Percentiles rank a stretch among this genome's conserved stretches.
These are phyloP conservation scores for Picea sitchensis DNA, from an alignment of 75 land plant genomes.

Conservation along the genomic window DNA sequence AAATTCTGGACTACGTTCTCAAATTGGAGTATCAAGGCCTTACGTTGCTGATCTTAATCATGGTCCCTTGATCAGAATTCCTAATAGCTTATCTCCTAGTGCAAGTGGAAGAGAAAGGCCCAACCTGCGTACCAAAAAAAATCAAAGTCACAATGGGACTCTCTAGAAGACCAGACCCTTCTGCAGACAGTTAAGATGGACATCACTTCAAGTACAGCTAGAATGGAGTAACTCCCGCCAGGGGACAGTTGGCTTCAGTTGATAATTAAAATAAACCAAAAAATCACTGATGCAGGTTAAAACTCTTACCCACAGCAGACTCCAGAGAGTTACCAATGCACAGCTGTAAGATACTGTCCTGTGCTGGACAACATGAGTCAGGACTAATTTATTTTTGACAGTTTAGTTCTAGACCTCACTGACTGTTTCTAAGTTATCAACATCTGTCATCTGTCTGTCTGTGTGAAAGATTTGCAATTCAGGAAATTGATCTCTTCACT, in stretches of 20 bases:
- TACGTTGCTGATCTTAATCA: background rate
- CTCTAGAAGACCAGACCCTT: background rate
- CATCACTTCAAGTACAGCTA: background rate
- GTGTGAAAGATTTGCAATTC: background rate
- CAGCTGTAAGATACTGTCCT: background rate
- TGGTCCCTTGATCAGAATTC: background rate
- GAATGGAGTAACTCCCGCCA: background rate
- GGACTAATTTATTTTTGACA: background rate
- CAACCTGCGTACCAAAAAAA: background rate
- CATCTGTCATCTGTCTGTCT: background rate
- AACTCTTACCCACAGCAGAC: background rate
- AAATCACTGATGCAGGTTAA: background rate
- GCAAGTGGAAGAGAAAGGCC: constrained; percentile 2
- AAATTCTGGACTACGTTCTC: background rate
- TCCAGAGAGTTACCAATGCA: background rate
- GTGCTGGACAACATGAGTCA: background rate
- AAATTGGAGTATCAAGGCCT: constrained; percentile 1
- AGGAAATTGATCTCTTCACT: background rate
- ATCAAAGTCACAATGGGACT: background rate
- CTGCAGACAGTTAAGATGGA: background rate
- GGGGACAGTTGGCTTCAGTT: background rate
- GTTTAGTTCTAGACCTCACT: background rate
- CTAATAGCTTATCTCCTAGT: background rate
- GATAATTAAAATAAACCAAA: background rate
- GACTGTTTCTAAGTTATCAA: background rate